phyloP scores from a whole-genome alignment of 2,329 filamentous ascomycete genomes.

The Fragosphaeria purpurea region DNA sequence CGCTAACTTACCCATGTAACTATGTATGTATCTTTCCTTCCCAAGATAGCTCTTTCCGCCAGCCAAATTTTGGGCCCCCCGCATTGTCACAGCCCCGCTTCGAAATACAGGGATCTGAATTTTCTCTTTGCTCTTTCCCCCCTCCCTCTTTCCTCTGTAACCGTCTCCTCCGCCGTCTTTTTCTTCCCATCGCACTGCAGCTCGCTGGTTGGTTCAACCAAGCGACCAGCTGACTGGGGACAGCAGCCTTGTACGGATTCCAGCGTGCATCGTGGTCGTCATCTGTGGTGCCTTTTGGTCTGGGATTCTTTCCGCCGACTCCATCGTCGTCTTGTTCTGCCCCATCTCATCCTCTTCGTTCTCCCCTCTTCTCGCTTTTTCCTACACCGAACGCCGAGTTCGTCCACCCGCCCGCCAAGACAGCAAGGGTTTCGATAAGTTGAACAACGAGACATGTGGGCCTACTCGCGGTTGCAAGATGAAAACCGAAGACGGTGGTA shows the following conservation, averaged over 20 bases:
- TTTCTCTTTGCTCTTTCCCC: not conserved
- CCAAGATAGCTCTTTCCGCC: not conserved
- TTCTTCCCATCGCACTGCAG: not conserved
- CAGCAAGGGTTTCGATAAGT: not conserved
- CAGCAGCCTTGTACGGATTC: no score
- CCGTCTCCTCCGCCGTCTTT: not conserved
- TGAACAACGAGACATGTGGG: slow-evolving; percentile 8
- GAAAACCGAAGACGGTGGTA: slow-evolving; percentile 15
- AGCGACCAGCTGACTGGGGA: not conserved
- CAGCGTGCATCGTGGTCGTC: no score
- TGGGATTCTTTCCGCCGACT: no score
- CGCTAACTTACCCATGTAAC: no score
- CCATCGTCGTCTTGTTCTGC: no score
- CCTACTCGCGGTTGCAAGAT: slow-evolving; percentile 7
- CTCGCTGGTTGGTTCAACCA: slow-evolving; percentile 1
- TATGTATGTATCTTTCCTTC: not conserved
- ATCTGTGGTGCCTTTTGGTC: no score
- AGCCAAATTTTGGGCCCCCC: not conserved
- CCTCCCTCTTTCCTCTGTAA: not conserved
- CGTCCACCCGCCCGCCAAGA: no score
- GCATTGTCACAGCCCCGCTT: slow-evolving; percentile 10
- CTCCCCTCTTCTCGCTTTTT: not conserved
- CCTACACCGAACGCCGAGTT: not conserved
- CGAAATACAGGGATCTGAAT: slow-evolving; percentile 1
- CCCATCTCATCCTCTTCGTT: not conserved